A percentile compares a stretch with the other conserved stretches of the same genome.
Conservation (phyloP, 2,329 filamentous ascomycete genomes). For the Didymella glomerata region DNA sequence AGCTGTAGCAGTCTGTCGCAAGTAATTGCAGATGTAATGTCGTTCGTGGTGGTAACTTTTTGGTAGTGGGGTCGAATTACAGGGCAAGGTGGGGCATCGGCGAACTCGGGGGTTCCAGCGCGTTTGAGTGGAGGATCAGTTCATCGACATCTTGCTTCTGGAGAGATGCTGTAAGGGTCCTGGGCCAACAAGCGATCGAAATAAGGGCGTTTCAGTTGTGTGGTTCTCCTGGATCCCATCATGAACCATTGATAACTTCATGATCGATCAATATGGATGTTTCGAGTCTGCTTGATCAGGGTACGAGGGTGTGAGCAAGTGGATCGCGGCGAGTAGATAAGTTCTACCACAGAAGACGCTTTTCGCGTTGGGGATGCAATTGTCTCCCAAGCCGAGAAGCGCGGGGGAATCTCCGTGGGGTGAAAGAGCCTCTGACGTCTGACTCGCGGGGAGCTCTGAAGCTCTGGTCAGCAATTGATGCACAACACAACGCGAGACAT, state of each 20-base stretch:
- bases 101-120: slow-evolving; percentile 22
- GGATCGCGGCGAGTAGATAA: too few species aligned
- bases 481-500: neutral
- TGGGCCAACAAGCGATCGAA: too few species aligned
- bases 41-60: neutral
- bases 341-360: neutral
- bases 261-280: neutral
- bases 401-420: slow-evolving; percentile 3
- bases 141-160: neutral
- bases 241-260: neutral
- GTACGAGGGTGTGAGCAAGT: neutral
- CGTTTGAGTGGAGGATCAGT: slow-evolving; percentile 14
- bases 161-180: neutral
- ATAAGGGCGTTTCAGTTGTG: too few species aligned
- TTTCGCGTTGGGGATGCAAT: neutral
- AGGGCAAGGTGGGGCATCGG: slow-evolving; percentile 26
- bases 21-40: neutral
- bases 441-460: neutral
- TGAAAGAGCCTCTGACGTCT: slow-evolving; percentile 1
- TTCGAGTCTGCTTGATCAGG: neutral
- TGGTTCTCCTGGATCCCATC: too few species aligned
- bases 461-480: neutral
- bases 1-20: neutral
- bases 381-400: neutral
- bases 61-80: slow-evolving; percentile 18